These are phyloP conservation scores for Chrysanthemum lavandulifolium DNA, from an alignment of 129 eudicot species.

Conservation along the genomic window DNA sequence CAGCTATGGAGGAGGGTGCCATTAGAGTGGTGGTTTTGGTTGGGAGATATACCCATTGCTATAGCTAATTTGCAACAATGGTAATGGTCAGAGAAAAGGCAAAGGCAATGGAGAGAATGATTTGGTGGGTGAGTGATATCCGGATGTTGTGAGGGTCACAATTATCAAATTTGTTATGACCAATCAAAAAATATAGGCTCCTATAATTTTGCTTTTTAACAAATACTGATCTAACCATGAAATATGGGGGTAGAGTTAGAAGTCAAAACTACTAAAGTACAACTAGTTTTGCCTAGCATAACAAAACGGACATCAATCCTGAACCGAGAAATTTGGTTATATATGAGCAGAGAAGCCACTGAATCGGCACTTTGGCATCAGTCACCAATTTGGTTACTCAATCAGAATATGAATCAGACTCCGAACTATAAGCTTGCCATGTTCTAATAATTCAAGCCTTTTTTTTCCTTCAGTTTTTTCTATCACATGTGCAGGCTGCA, in stretches of 20 bases:
- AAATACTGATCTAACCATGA: neutral
- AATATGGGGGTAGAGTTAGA: too few species aligned
- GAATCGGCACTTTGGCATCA: neutral
- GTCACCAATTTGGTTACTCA: neutral
- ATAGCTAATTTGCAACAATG: conserved; percentile 21
- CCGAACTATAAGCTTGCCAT: neutral
- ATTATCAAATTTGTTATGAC: conserved; percentile 17
- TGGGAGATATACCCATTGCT: conserved; percentile 37
- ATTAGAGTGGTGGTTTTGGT: conserved; percentile 31
- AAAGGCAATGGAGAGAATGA: conserved; percentile 15
- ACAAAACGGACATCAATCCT: too few species aligned
- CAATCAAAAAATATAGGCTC: conserved; percentile 31
- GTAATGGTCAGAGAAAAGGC: conserved; percentile 25
- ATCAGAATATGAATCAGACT: neutral
- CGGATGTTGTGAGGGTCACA: conserved; percentile 39
- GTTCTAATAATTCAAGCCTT: neutral
- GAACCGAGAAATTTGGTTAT: too few species aligned
- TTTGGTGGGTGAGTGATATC: conserved; percentile 27
- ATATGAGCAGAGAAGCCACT: too few species aligned
- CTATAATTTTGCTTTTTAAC: conserved; percentile 15
- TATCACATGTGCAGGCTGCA: too few species aligned
- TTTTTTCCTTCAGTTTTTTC: too few species aligned
- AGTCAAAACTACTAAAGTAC: too few species aligned
- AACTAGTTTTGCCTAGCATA: too few species aligned
- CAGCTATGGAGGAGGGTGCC: conserved; percentile 30